Base-by-base conservation (phyloP, 768 basidiomycete genomes). In the Pleurotus djamor region DNA sequence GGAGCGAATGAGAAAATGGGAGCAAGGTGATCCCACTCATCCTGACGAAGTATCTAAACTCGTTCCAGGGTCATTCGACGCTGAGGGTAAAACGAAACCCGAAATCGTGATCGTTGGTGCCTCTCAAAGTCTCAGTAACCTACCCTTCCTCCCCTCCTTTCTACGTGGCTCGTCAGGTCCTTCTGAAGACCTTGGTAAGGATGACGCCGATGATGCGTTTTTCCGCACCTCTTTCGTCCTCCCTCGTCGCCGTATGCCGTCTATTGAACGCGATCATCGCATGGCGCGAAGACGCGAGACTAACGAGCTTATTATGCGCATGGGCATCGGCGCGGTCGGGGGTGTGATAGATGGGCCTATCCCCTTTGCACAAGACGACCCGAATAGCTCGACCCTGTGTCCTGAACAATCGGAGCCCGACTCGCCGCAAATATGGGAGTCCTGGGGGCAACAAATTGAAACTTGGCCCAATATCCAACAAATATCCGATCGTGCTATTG, bases 261-360 rank as follows among this genome's bases (percentile, higher is more conserved):
- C 67, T 2, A 71, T 75, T 9, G 92, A 94, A 67, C 79, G 77
- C 47, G 70, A 75, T 6, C 81, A 76, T 52, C 83, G 92, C 48
- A 76, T 87, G 60, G 72, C 75, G 3, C 76, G 92, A 37, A 78
- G 92, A 59, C 77, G 84, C 59, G 88, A 93, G 64, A 83, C 92
- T 57, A 94, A 94, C 68, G 87, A 91, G 65, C 73, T 94, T 48
- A 86, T 83, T 0, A 88, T 92, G 79, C 83, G 90, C n/a, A 91
- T 92, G 85, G 92, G 84, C 4, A 78, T 93, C 38, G 89, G 88
- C 36, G 82, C 83, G 0, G 79, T 92, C 5, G 92, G 92, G 8
- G 93, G 92, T 9, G 65, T 75, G 5, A 67, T 92, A 5, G 85
- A 84, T 60, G 33, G 59, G 50, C 67, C 65, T 49, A 56, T 62